Evolutionary conservation across 192 early-diverging fungal species (phyloP).

Genomic region (Coemansia aciculifera): DNA sequence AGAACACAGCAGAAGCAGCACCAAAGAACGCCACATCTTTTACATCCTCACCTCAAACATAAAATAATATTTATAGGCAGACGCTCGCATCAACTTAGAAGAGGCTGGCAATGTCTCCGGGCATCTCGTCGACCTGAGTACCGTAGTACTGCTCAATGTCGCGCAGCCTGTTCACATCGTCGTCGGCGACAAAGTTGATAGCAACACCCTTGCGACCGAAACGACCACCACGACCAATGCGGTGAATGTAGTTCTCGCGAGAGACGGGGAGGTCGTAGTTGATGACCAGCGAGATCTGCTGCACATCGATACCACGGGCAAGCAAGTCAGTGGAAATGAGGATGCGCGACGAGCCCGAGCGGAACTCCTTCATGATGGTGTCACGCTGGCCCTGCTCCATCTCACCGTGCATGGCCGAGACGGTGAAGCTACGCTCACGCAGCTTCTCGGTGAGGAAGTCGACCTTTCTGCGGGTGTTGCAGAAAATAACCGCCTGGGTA

Average conservation of each 20-base stretch:
- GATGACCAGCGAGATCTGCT: constrained; percentile 98
- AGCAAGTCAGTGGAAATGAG: constrained; percentile 96
- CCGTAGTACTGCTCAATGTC: constrained; percentile 96
- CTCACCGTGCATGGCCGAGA: constrained; percentile 99
- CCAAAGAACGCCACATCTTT: not conserved
- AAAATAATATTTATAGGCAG: constrained; percentile 4
- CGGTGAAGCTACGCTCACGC: constrained; percentile 86
- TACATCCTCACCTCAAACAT: not conserved
- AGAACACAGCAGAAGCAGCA: not conserved
- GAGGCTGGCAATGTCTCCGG: constrained; percentile 93
- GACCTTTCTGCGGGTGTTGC: constrained; percentile 99
- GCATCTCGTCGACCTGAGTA: constrained; percentile 99
- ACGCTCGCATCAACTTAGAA: constrained; percentile 47
- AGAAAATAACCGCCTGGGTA: constrained; percentile 99
- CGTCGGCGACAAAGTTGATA: constrained; percentile 98
- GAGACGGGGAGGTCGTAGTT: constrained; percentile 98
- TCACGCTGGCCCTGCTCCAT: constrained; percentile 97
- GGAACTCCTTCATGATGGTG: constrained; percentile 99
- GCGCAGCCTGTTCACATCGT: constrained; percentile 89
- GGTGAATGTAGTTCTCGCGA: constrained; percentile 99
- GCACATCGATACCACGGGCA: constrained; percentile 99
- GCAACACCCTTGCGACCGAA: constrained; percentile 99
- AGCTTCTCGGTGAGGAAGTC: constrained; percentile 99
- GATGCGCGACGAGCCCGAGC: constrained; percentile 93
- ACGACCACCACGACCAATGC: constrained; percentile 99